Base-by-base conservation (phyloP, 768 basidiomycete species). In the Imleria badia region DNA sequence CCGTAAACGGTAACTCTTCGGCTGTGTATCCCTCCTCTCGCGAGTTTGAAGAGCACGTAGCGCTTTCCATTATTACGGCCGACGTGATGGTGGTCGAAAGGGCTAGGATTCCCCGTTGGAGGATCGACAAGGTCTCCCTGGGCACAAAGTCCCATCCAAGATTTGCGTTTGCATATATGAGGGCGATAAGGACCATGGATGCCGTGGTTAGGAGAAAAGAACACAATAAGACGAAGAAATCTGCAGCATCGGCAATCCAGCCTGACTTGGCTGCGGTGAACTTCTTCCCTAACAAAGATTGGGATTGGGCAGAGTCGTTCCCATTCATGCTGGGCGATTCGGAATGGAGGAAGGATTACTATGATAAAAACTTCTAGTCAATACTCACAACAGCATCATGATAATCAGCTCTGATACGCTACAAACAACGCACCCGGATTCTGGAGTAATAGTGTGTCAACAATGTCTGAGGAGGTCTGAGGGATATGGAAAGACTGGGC, bases 1-100 rank as follows among this genome's bases (percentile, higher is more conserved):
- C 33, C 43, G 45, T 59, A 56, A 9, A 51, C 14, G 9, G 40
- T 44, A n/a, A 52, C 55, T 23, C 50, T 20, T 43, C 40, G 45
- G 23, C 45, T 57, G 11, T 15, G 48, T 7, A 58, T 34, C 14
- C 53, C 31, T 34, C 30, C 33, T 26, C 7, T 20, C 1, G 31
- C 47, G 44, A 55, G 31, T 19, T 42, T 38, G 38, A 40, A 36
- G 41, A 48, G 48, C 15, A 56, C 41, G 4, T 56, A 59, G 22
- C 45, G 44, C 23, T 51, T 59, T 15, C 45, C 38, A 55, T 38
- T 3, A 46, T 52, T 23, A 57, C 23, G 15, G 50, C 46, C 13
- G 51, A 57, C 5, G 56, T 44, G 17, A 42, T 22, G 26, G 31
- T 23, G 8, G 36, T 4, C 35, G 52, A 48, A 7, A 55, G 48